Base-by-base conservation (phyloP, 371 early-diverging fungal species). In the Gilbertella persicaria region DNA sequence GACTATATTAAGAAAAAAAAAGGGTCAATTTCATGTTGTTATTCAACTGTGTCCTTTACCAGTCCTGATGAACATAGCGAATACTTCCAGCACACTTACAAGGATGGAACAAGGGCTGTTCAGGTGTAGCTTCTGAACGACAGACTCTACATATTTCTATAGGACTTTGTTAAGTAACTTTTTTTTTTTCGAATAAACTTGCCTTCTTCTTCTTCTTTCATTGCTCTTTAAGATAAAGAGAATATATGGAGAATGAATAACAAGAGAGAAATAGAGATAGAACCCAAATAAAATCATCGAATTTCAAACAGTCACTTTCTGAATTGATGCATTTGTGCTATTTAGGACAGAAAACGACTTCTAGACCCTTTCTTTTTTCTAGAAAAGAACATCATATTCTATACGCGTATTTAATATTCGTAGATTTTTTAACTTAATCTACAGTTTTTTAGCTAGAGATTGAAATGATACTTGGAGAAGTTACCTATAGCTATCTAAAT, bases 51-150 rank as follows among this genome's bases (percentile, higher is more conserved):
- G 37, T 14, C 8, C 48, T 54, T 59, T 82, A 87, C 89, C 95
- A 94, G 46, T 85, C 85, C 65, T 95, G 93, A 65, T 96, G 96
- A 23, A 96, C 90, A 79, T 81, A 87, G 43, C 83, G 82, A 71
- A 96, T 96, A 67, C 91, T 91, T 19, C 97, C 97, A 12, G 95
- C 84, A 78, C 97, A 96, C 73, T 90, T 90, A 73, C 97, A 96
- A 7, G 97, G 97, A 67, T 92, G 82, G 67, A 86, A 95, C 33
- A 96, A 77, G 24, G 95, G 96, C 43, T 91, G 84, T 4, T 90
- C 90, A 4, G 67, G 62, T 13, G 91, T 88, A 13, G 73, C 88
- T 41, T 87, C 90, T 36, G 84, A 79, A 20, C 96, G 92, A 52
- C 97, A 96, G 14, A 96, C 95, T 61, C 97, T 86, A 71, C 97